A percentile compares a stretch with the other conserved stretches of the same genome.
Conservation (phyloP, 2,329 filamentous ascomycete genomes). For the Anisogramma anomala region DNA sequence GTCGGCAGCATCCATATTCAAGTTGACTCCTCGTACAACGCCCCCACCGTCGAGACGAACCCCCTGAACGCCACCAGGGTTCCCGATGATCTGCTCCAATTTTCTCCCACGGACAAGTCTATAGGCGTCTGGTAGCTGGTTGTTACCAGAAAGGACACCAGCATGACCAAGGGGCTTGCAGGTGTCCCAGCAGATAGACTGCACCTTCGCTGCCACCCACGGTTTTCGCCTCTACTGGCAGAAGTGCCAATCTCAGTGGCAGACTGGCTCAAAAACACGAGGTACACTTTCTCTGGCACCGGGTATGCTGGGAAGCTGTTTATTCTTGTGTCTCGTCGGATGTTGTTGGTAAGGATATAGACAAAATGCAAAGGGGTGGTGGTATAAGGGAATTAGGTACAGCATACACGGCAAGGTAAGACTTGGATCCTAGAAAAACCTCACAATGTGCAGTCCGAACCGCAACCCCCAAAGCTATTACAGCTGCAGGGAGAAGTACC, state of each 20-base stretch:
- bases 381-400: neutral
- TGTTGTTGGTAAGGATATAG: neutral
- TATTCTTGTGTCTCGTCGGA: no score
- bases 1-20: no score
- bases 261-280: rapidly evolving
- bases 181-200: neutral
- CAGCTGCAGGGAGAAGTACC: neutral
- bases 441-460: neutral
- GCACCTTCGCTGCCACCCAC: neutral
- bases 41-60: no score
- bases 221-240: neutral
- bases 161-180: neutral
- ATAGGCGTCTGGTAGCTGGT: neutral
- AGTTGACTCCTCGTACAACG: no score
- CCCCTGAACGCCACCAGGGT: neutral
- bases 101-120: neutral
- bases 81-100: neutral
- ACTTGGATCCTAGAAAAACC: no score
- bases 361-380: neutral
- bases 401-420: no score
- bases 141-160: neutral
- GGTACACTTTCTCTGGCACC: neutral
- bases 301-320: neutral
- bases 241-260: neutral
- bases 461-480: neutral